Evolutionary conservation across 2,329 filamentous ascomycete species (phyloP).

Genomic region (Eutypa lata): DNA sequence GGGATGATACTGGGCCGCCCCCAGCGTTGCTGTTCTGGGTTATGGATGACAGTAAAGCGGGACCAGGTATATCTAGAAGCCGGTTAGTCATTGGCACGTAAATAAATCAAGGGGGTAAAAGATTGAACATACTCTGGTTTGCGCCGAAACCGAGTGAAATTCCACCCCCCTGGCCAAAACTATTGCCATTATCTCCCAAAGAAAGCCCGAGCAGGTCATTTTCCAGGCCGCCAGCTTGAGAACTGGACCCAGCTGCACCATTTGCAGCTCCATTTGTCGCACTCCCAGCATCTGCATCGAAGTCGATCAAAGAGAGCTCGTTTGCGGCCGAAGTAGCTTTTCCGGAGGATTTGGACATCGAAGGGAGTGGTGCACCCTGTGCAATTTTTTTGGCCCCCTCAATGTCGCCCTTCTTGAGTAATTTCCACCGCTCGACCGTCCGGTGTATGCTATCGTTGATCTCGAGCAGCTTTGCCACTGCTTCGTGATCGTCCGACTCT

Average conservation of each 20-base stretch:
- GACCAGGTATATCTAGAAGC: slow-evolving; percentile 58
- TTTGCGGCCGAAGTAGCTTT: slow-evolving; percentile 62
- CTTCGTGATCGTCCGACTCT: slow-evolving; percentile 94
- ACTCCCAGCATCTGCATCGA: slow-evolving; percentile 64
- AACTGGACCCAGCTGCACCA: slow-evolving; percentile 37
- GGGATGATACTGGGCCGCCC: slow-evolving; percentile 31
- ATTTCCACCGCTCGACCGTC: slow-evolving; percentile 90
- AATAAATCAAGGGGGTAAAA: not conserved
- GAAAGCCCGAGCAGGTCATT: slow-evolving; percentile 90
- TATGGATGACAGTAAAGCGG: slow-evolving; percentile 61
- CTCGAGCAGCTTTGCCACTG: slow-evolving; percentile 89
- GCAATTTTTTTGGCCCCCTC: slow-evolving; percentile 81
- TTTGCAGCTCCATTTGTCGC: slow-evolving; percentile 34
- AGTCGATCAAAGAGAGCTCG: slow-evolving; percentile 91
- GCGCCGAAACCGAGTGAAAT: slow-evolving; percentile 79
- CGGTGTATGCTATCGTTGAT: slow-evolving; percentile 99
- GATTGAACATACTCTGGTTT: slow-evolving; percentile 56
- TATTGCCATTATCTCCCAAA: slow-evolving; percentile 59
- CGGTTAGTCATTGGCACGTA: slow-evolving; percentile 21
- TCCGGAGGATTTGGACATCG: slow-evolving; percentile 40
- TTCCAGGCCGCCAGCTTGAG: slow-evolving; percentile 67
- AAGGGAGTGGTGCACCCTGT: slow-evolving; percentile 60
- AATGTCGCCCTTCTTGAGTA: slow-evolving; percentile 92
- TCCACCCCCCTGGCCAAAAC: slow-evolving; percentile 71
- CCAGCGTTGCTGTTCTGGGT: slow-evolving; percentile 59